These are phyloP conservation scores for Phaeoacremonium minimum DNA, from an alignment of 2,329 filamentous ascomycete genomes.

Conservation along the genomic window DNA sequence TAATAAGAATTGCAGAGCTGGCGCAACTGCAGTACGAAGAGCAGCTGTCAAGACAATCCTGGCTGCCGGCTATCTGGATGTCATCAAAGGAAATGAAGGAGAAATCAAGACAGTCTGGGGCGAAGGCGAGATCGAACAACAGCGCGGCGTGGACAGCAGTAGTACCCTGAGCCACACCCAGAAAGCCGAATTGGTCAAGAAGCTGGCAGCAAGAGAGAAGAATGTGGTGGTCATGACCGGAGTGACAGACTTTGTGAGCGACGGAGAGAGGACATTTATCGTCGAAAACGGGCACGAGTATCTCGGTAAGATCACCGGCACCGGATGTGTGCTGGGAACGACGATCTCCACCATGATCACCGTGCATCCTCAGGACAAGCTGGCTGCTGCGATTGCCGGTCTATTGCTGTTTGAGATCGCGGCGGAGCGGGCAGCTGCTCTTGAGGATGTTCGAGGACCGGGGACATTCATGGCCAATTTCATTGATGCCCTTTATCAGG, in stretches of 20 bases:
- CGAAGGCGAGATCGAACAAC: conserved; percentile 45
- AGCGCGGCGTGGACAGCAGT: conserved; percentile 81
- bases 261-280: conserved; percentile 63
- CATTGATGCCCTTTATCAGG: conserved; percentile 62
- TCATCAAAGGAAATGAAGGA: conserved; percentile 92
- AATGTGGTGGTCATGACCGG: conserved; percentile 83
- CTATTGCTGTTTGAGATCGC: conserved; percentile 73
- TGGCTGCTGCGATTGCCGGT: conserved; percentile 70
- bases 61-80: conserved; percentile 69
- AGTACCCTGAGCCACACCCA: conserved; percentile 40
- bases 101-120: conserved; percentile 76
- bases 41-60: conserved; percentile 69
- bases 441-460: conserved; percentile 65
- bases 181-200: conserved; percentile 58
- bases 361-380: conserved; percentile 54
- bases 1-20: conserved; percentile 60
- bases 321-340: conserved; percentile 82
- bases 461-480: conserved; percentile 85
- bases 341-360: conserved; percentile 73
- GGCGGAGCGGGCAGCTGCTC: conserved; percentile 60
- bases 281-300: conserved; percentile 74
- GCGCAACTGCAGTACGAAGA: conserved; percentile 72
- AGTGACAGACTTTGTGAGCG: conserved; percentile 69
- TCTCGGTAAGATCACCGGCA: conserved; percentile 69
- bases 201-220: conserved; percentile 63